Percentiles rank a stretch among this genome's conserved stretches.
phyloP scores from a whole-genome alignment of 1,284 basidiomycete species.

The Ustilago xerochloae region DNA sequence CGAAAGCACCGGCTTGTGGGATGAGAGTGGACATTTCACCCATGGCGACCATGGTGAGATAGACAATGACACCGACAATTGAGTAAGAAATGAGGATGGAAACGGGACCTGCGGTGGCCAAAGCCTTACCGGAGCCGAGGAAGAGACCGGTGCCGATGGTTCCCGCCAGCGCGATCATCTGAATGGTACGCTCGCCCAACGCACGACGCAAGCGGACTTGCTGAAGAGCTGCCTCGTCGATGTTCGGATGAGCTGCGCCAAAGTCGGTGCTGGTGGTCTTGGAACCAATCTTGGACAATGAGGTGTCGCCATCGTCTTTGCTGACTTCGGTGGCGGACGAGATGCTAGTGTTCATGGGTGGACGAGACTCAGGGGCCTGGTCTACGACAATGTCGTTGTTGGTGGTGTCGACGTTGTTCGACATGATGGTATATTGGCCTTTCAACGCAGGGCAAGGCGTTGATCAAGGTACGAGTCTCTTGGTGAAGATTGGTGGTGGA shows the following conservation, averaged over 20 bases:
- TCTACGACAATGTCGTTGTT: conserved; percentile 24
- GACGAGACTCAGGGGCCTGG: conserved; percentile 10
- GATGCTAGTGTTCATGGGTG: conserved; percentile 4
- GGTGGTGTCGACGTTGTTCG: conserved; percentile 5
- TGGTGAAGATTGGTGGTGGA: not conserved
- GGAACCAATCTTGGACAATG: conserved; percentile 16
- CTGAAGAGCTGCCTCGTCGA: conserved; percentile 28
- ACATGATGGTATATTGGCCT: conserved; percentile 1
- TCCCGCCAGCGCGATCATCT: conserved; percentile 72
- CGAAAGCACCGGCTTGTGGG: conserved; percentile 61
- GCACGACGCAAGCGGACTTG: conserved; percentile 51
- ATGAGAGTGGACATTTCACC: conserved; percentile 60
- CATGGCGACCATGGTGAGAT: conserved; percentile 67
- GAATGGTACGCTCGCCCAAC: conserved; percentile 56
- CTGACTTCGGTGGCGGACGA: not conserved
- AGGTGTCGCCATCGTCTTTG: conserved; percentile 2
- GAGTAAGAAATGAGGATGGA: conserved; percentile 67
- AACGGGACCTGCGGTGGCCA: conserved; percentile 71
- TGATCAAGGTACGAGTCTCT: not conserved
- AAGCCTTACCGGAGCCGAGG: conserved; percentile 71
- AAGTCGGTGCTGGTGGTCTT: conserved; percentile 10
- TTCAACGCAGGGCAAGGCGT: not conserved
- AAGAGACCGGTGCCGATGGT: conserved; percentile 72
- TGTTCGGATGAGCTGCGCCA: conserved; percentile 5
- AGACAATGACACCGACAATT: conserved; percentile 65